These are phyloP conservation scores for Powellomyces hirtus DNA, from an alignment of 192 early-diverging fungal genomes.

Conservation along the genomic window DNA sequence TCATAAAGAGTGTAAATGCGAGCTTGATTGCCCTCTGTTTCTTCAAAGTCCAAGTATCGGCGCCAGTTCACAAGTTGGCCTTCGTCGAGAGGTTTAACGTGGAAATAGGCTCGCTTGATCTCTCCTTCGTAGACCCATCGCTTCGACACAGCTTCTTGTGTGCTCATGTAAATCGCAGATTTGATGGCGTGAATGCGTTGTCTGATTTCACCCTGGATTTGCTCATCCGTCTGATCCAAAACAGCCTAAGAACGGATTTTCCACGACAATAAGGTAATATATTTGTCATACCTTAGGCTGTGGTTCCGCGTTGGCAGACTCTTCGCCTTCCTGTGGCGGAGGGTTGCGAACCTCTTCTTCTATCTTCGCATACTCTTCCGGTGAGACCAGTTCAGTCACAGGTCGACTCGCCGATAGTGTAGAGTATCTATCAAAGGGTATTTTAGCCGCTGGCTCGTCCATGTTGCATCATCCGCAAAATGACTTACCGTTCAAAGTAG, in stretches of 20 bases:
- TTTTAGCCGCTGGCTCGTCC: background rate
- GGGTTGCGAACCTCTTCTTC: conserved; percentile 30
- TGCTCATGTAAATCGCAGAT: conserved; percentile 58
- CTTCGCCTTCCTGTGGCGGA: conserved; percentile 18
- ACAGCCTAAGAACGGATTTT: background rate
- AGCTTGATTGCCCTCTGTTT: conserved; percentile 51
- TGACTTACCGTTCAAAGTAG: conserved; percentile 66
- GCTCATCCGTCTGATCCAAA: conserved; percentile 42
- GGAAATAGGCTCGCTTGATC: conserved; percentile 77
- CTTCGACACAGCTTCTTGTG: conserved; percentile 66
- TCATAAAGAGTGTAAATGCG: conserved; percentile 67
- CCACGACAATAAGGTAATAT: background rate
- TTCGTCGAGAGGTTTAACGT: conserved; percentile 74
- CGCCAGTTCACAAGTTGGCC: conserved; percentile 69
- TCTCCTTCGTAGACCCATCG: conserved; percentile 75
- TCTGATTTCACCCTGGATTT: conserved; percentile 56
- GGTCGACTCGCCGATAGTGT: conserved; percentile 53
- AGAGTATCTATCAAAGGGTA: conserved; percentile 45
- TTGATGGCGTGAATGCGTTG: conserved; percentile 58
- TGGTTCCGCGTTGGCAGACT: background rate
- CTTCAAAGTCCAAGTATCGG: conserved; percentile 73
- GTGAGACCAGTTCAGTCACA: conserved; percentile 49
- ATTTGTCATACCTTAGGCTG: background rate
- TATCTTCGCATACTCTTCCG: conserved; percentile 45
- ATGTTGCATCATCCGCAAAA: background rate